These are phyloP conservation scores for Scenedesmus sp. DNA, from an alignment of 163 green algal species.

Conservation along the genomic window DNA sequence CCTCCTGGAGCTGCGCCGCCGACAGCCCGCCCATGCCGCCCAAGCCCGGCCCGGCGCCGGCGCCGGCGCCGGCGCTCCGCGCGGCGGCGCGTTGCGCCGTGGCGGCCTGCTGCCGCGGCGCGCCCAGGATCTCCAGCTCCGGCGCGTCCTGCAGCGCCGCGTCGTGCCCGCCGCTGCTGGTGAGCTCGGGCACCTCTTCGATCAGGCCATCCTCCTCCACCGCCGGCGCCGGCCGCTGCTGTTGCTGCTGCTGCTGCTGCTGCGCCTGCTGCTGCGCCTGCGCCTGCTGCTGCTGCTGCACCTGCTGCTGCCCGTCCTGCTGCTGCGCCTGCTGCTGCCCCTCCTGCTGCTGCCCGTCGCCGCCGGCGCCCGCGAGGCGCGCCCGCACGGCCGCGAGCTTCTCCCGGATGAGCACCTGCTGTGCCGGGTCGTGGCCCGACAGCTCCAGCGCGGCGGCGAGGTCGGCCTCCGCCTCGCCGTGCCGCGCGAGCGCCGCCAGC, in stretches of 20 bases:
- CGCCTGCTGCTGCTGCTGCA: background rate
- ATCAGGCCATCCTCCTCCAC: slow-evolving; percentile 39
- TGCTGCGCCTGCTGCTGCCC: background rate
- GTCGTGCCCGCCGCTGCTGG: background rate
- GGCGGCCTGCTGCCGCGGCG: slow-evolving; percentile 19
- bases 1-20: slow-evolving; percentile 17
- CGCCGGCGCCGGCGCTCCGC: slow-evolving; percentile 7
- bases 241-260: background rate
- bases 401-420: slow-evolving; percentile 56
- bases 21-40: background rate
- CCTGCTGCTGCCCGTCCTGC: too few species aligned
- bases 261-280: background rate
- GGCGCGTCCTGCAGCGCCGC: background rate
- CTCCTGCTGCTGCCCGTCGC: too few species aligned
- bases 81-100: background rate
- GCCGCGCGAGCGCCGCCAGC: slow-evolving; percentile 48
- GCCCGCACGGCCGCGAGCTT: slow-evolving; percentile 57
- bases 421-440: slow-evolving; percentile 27
- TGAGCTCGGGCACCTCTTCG: slow-evolving; percentile 29
- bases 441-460: slow-evolving; percentile 59
- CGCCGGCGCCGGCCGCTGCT: too few species aligned
- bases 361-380: slow-evolving; percentile 30
- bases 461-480: slow-evolving; percentile 58
- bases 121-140: background rate
- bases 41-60: background rate